Percentiles rank a stretch among this genome's conserved stretches.
Evolutionary conservation across 352 stramenopile genomes (phyloP).

Genomic region (Pythium monospermum): DNA sequence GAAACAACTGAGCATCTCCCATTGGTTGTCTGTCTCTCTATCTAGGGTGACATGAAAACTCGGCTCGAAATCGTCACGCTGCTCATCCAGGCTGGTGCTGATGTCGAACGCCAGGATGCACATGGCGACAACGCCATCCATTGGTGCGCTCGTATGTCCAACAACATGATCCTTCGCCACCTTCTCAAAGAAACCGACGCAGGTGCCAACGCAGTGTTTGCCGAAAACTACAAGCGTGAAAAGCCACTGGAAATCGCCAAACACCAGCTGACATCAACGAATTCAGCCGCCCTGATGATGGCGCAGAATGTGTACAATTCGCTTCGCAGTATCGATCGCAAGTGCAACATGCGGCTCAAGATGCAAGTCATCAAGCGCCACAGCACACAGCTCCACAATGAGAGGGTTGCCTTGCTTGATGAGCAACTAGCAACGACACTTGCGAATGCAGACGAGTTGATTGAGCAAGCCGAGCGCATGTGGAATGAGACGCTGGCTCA

Average conservation of each 20-base stretch:
- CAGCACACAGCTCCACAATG: conserved; percentile 13
- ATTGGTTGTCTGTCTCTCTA: no score
- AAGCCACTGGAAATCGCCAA: conserved; percentile 62
- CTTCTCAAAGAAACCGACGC: conserved; percentile 60
- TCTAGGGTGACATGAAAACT: conserved; percentile 29
- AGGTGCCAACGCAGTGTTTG: conserved; percentile 30
- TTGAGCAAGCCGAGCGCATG: conserved; percentile 26
- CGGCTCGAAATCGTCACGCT: conserved; percentile 47
- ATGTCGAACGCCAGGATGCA: conserved; percentile 38
- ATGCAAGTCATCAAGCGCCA: conserved; percentile 52
- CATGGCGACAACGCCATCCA: conserved; percentile 67
- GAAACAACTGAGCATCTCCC: neutral
- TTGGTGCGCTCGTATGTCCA: conserved; percentile 56
- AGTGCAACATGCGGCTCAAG: conserved; percentile 56
- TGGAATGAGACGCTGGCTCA: conserved; percentile 32
- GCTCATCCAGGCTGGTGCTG: conserved; percentile 37
- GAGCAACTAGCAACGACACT: conserved; percentile 30
- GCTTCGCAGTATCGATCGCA: conserved; percentile 36
- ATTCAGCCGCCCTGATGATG: conserved; percentile 8
- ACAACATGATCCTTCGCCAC: conserved; percentile 43
- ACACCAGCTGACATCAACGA: conserved; percentile 24
- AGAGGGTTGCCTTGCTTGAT: conserved; percentile 11
- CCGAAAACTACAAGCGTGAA: conserved; percentile 53
- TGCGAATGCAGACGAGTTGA: conserved; percentile 19
- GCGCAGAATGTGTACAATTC: conserved; percentile 34